Conservation (phyloP, 2,329 filamentous ascomycete genomes). For the Ophiostoma piceae region DNA sequence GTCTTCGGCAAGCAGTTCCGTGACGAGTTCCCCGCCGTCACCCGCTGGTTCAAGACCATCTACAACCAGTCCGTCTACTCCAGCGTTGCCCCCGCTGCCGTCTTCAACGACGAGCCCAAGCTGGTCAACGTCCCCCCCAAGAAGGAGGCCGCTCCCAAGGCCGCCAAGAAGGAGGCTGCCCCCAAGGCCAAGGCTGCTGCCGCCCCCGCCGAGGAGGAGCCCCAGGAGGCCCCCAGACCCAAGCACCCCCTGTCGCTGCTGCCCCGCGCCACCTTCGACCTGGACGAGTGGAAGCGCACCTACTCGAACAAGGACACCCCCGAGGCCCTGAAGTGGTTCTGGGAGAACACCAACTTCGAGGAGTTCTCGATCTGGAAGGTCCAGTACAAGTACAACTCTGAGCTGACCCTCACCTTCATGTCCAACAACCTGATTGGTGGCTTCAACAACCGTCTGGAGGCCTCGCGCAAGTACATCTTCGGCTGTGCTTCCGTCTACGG, state of each 20-base stretch:
- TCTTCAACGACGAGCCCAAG: conserved; percentile 78
- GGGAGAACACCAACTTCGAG: conserved; percentile 87
- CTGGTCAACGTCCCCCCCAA: conserved; percentile 65
- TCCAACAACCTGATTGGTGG: conserved; percentile 96
- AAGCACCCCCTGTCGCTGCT: conserved; percentile 94
- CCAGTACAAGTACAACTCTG: conserved; percentile 98
- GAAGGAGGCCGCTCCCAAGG: conserved; percentile 56
- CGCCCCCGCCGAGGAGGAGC: conserved; percentile 47
- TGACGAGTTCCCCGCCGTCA: conserved; percentile 71
- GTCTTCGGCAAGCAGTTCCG: conserved; percentile 93
- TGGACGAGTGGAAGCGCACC: conserved; percentile 98
- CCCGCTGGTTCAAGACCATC: conserved; percentile 93
- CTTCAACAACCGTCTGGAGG: conserved; percentile 97
- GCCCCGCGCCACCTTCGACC: conserved; percentile 68
- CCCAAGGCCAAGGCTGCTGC: conserved; percentile 42
- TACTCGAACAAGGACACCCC: conserved; percentile 95
- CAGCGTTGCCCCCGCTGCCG: conserved; percentile 67
- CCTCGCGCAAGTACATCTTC: conserved; percentile 96
- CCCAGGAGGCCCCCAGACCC: conserved; percentile 62
- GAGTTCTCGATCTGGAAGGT: conserved; percentile 95
- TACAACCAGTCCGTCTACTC: conserved; percentile 89
- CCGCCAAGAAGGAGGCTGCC: conserved; percentile 33
- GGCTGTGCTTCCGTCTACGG: conserved; percentile 87
- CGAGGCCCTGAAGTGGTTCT: conserved; percentile 92
- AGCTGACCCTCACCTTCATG: conserved; percentile 98